Base-by-base conservation (phyloP, 371 early-diverging fungal genomes). In the Lichtheimia ornata region DNA sequence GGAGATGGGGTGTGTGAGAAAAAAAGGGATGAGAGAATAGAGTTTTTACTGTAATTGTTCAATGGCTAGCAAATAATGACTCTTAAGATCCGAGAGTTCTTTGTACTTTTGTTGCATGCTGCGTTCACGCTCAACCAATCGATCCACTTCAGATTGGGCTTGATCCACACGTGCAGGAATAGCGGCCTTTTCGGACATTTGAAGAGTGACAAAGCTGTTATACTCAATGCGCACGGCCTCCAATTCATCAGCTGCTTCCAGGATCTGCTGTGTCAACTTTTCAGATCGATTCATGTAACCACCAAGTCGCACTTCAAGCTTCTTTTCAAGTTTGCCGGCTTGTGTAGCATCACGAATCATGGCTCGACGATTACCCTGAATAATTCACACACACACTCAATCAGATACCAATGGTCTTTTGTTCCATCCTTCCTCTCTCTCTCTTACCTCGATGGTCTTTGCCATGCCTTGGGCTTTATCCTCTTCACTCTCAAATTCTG, bases 261-360 rank as follows among this genome's bases (percentile, higher is more conserved):
- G 44, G 4, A 94, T 76, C 61, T 90, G 87, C 25, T 86, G 79
- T 22, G 71, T 56, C 43, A 94, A 70, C 47, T 80, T 61, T 51
- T 81, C 79, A 4, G 92, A 82, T 44, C 94, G 85, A 15, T 61
- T 60, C 72, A 84, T 83, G 62, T 92, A 91, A 30, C 97, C 97
- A 57, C 96, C 97, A 30, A 95, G 71, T 18, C 84, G 81, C 12
- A 94, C 81, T 13, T 79, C 83, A 28, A 94, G 69, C 62, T 91
- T 91, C 70, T 91, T 93, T 65, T 97, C 97, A n/a, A 91, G 56
- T 70, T 96, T 96, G 18, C 82, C 79, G 1, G 95, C 94, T 45
- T 82, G 82, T 11, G 80, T 72, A 2, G 94, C 92, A 57, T 92
- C 88, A 54, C 84, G 77, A n/a, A 84, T 79, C 94, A 95, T 94